Evolutionary conservation across 306 rosid genomes (phyloP).

Genomic region (Cucumis melo): DNA sequence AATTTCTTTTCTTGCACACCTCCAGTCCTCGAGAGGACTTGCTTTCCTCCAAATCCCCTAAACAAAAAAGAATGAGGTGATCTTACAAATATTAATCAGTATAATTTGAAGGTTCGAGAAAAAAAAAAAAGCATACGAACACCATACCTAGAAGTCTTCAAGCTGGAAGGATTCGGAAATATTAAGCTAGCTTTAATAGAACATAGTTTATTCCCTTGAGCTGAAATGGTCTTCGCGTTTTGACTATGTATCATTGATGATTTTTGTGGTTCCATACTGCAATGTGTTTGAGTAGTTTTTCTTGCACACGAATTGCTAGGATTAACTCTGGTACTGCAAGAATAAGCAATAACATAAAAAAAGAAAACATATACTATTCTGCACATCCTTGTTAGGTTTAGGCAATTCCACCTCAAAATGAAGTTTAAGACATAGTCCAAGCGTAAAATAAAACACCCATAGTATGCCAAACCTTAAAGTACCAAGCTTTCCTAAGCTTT

Average conservation of each 20-base stretch:
- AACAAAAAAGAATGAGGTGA: background rate
- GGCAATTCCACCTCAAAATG: background rate
- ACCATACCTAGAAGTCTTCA: constrained; percentile 35
- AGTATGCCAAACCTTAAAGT: constrained; percentile 26
- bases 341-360: background rate
- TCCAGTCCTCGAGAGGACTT: constrained; percentile 20
- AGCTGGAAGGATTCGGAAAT: constrained; percentile 32
- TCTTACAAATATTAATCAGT: constrained; percentile 10
- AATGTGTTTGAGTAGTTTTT: constrained; percentile 19
- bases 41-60: constrained; percentile 29
- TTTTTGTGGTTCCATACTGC: constrained; percentile 23
- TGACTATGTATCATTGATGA: constrained; percentile 21
- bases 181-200: constrained; percentile 27
- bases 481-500: constrained; percentile 14
- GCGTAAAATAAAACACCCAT: background rate
- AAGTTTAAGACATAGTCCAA: background rate
- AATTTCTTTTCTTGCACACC: constrained; percentile 24
- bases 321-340: constrained; percentile 39
- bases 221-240: constrained; percentile 23
- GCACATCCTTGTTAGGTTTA: background rate
- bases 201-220: constrained; percentile 34
- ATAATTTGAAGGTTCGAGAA: constrained; percentile 1
- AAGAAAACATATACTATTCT: background rate
- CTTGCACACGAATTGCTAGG: constrained; percentile 28
- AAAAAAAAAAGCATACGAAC: background rate